Percentiles rank a stretch among this genome's conserved stretches.
Evolutionary conservation across 164 flowering plant genomes (phyloP).

Genomic region (Akebia trifoliata): DNA sequence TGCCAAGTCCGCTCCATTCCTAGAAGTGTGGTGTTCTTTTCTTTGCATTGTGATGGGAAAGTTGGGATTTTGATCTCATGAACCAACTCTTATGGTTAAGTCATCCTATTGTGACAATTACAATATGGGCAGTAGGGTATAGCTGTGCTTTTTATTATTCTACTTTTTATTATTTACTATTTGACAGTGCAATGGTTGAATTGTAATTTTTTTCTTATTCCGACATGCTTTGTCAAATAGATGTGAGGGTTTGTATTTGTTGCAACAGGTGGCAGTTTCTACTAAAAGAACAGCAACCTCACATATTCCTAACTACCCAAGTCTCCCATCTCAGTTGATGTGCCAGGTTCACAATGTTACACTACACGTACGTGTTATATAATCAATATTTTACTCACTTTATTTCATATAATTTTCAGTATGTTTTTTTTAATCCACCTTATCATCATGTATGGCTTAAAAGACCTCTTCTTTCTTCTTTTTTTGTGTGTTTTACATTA

Average conservation of each 20-base stretch:
- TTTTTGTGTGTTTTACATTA: neutral
- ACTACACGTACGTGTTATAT: constrained; percentile 66
- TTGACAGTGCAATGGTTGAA: neutral
- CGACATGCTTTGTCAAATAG: neutral
- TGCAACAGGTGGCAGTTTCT: constrained; percentile 83
- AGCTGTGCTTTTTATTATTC: no score
- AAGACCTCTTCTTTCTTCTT: neutral
- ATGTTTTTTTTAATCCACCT: neutral
- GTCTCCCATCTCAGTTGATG: constrained; percentile 78
- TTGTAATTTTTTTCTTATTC: neutral
- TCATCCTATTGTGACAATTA: no score
- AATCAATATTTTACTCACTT: neutral
- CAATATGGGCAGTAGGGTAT: no score
- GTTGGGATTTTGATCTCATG: no score
- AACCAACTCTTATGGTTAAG: no score
- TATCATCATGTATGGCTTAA: neutral
- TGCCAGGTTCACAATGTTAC: constrained; percentile 96
- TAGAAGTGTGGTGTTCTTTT: no score
- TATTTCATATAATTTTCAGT: neutral
- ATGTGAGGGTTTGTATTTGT: constrained; percentile 1
- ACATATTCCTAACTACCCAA: constrained; percentile 89
- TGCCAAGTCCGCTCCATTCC: no score
- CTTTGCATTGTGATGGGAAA: no score
- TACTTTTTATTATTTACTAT: no score
- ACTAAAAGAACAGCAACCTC: constrained; percentile 74